Base-by-base conservation (phyloP, 306 rosid species). In the Datisca glomerata region DNA sequence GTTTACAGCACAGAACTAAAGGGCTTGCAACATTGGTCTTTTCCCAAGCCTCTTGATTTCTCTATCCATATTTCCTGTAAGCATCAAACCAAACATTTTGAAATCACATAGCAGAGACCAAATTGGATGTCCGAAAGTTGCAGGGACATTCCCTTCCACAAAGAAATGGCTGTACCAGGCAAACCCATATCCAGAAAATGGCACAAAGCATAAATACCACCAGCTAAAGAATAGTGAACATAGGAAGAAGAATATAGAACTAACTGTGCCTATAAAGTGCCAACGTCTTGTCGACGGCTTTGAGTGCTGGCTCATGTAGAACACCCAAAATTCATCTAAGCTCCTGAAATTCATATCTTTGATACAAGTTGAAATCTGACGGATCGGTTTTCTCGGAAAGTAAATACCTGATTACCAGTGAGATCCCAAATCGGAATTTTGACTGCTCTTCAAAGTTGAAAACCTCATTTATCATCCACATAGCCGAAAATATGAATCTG, bases 151-250 rank as follows among this genome's bases (percentile, higher is more conserved):
- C 57, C 85, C 76, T 58, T 89, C 95, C 5, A 89, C 69, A 33
- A 80, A 89, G 76, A 89, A 84, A 60, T 89, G 95, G 62, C 93
- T 89, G 61, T 84, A 89, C 98, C 98, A 89, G 8, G 95, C 98
- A 40, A 69, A 75, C 23, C 95, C 98, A 71, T 89, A 84, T 13
- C 91, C 93, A 55, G 76, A 66, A 3, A 84, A 42, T 13, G 95
- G 95, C 51, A 69, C 95, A 54, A 73, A 64, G 50, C 80, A 45
- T 67, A 89, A 60, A 46, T 80, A 56, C 93, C 95, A 75, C 98
- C 93, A 84, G 21, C 78, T 84, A 21, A 74, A 68, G 3, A 84
- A 15, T 40, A 80, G 5, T 0, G 98, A 80, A 46, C 61, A 66
- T 14, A 84, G 13, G 45, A 89, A 55, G 57, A 80, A 80, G 59